Base-by-base conservation (phyloP, 129 eudicot species). In the Centella asiatica region DNA sequence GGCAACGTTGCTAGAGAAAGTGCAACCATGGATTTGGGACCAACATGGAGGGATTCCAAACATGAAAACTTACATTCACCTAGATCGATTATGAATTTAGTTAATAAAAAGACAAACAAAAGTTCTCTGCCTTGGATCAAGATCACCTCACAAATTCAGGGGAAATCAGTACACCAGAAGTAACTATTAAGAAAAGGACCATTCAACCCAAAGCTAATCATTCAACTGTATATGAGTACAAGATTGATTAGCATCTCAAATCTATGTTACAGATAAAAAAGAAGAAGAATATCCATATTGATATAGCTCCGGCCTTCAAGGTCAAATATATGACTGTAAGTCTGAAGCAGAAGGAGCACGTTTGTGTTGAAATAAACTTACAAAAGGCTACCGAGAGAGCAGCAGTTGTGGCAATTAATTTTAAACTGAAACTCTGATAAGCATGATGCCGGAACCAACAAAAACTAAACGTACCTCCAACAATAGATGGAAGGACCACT, bases 21-120 rank as follows among this genome's bases (percentile, higher is more conserved):
- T 52, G 99, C 78, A 75, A 87, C 96, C 99, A 87, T 84, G 23
- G 99, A 78, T 78, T 92, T 92, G 72, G 77, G 64, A 72, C 99
- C 90, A 50, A 79, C 73, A 47, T 66, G 64, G 13, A 92, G 74
- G 44, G 95, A 77, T 28, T 87, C 84, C 80, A 87, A 77, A 62
- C 74, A 64, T 34, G 92, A 84, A 62, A 84, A 63, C 52, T 77
- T 80, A 70, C 90, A 87, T 53, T 80, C 86, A 72, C 96, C 96
- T 92, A 69, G 28, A 36, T 69, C 2, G 66, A 72, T 50, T 50
- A 62, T 33, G 25, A 37, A 63, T 71, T 18, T 34, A 23, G 61
- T 65, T 72, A 48, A 42, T 42, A 29, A 24, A 26, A 15, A n/a
- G 28, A 51, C 25, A 18, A 20, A 22, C 12, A 10, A 31, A 9